These are phyloP conservation scores for Circinella minor DNA, from an alignment of 371 early-diverging fungal species.

Conservation along the genomic window DNA sequence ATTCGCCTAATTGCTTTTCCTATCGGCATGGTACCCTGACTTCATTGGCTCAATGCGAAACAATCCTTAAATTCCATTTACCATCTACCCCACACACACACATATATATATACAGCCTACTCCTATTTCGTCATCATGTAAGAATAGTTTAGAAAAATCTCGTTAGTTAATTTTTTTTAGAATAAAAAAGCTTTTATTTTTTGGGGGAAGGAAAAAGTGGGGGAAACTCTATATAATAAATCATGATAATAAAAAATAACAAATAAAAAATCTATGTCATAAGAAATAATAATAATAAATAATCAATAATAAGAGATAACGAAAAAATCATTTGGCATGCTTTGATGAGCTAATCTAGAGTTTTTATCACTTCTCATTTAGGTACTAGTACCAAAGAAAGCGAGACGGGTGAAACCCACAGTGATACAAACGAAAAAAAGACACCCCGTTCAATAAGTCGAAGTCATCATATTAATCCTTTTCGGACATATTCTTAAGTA, in stretches of 20 bases:
- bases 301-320: not conserved
- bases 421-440: not conserved
- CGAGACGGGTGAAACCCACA: not conserved
- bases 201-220: not conserved
- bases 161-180: too few species aligned
- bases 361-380: not conserved
- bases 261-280: not conserved
- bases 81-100: not conserved
- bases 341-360: not conserved
- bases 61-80: not conserved
- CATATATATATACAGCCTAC: too few species aligned
- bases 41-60: constrained; percentile 5
- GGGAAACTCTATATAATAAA: not conserved
- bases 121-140: too few species aligned
- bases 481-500: constrained; percentile 3
- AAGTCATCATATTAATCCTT: not conserved
- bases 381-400: too few species aligned
- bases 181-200: too few species aligned
- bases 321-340: not conserved
- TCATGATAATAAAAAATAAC: not conserved
- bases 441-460: not conserved
- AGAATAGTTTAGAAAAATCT: too few species aligned
- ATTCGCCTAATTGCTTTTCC: constrained; percentile 10
- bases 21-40: not conserved
- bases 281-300: not conserved